Evolutionary conservation across 176 grass and related monocot species (phyloP).

Genomic region (Zea mays): DNA sequence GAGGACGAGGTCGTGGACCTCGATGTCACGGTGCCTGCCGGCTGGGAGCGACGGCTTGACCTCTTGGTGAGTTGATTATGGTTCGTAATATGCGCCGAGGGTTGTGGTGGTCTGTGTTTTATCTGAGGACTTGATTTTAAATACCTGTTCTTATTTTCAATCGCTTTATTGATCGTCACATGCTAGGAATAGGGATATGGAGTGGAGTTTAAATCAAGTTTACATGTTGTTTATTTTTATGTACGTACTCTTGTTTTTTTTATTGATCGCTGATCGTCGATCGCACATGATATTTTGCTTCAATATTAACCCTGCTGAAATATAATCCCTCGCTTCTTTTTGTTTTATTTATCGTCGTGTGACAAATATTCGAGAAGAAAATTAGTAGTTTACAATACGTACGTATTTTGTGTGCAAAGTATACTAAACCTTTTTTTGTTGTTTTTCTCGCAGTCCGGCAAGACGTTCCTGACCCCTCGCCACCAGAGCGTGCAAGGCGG

Average conservation of each 20-base stretch:
- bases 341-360: no score
- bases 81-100: no score
- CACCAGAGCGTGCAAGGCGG: not conserved
- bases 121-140: not conserved
- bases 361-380: no score
- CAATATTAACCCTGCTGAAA: not conserved
- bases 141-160: not conserved
- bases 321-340: no score
- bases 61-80: conserved; percentile 36
- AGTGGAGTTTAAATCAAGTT: not conserved
- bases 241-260: not conserved
- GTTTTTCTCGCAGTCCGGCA: conserved; percentile 43
- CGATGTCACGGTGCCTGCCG: conserved; percentile 46
- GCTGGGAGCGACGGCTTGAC: conserved; percentile 60
- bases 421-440: not conserved
- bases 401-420: not conserved
- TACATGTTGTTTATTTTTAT: not conserved
- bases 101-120: not conserved
- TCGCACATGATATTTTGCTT: no score
- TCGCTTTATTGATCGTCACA: not conserved
- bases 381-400: not conserved
- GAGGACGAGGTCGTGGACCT: conserved; percentile 52
- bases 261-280: no score
- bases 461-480: conserved; percentile 50
- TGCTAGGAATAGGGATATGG: not conserved